Evolutionary conservation across 805 yeast species (phyloP).

Genomic region (Metahyphopichia silvanorum): DNA sequence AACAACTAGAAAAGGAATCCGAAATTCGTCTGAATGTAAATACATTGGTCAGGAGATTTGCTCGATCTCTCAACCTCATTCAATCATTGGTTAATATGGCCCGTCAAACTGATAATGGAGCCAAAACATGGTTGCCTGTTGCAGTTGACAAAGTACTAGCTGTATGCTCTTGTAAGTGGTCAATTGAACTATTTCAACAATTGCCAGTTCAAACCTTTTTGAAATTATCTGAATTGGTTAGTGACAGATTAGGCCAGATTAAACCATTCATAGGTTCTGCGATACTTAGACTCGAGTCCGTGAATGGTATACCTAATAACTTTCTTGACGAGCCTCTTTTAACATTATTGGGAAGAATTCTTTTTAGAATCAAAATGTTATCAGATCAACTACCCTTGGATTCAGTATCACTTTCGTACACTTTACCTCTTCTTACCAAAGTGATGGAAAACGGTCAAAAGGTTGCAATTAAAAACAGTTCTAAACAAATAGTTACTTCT

Average conservation of each 20-base stretch:
- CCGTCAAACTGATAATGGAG: slow-evolving; percentile 62
- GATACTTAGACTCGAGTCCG: slow-evolving; percentile 54
- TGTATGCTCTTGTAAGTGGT: slow-evolving; percentile 34
- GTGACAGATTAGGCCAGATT: slow-evolving; percentile 49
- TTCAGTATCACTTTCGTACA: slow-evolving; percentile 62
- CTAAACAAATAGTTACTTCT: slow-evolving; percentile 48
- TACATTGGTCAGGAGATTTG: slow-evolving; percentile 29
- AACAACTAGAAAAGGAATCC: slow-evolving; percentile 63
- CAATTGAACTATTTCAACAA: slow-evolving; percentile 37
- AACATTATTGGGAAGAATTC: slow-evolving; percentile 57
- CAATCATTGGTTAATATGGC: slow-evolving; percentile 48
- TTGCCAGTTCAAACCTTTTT: slow-evolving; percentile 51
- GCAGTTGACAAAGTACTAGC: slow-evolving; percentile 52
- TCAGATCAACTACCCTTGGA: slow-evolving; percentile 74
- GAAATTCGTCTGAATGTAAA: slow-evolving; percentile 49
- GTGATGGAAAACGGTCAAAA: slow-evolving; percentile 66
- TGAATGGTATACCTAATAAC: slow-evolving; percentile 43
- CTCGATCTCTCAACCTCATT: slow-evolving; percentile 53
- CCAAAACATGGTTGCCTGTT: slow-evolving; percentile 66
- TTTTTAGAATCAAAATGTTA: slow-evolving; percentile 72
- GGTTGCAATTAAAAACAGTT: slow-evolving; percentile 50
- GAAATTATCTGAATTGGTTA: slow-evolving; percentile 48
- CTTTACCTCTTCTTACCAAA: slow-evolving; percentile 69
- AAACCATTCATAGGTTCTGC: slow-evolving; percentile 65
- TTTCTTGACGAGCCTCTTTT: slow-evolving; percentile 50